Evolutionary conservation across 805 yeast genomes (phyloP).

Genomic region (Myxozyma geophila): DNA sequence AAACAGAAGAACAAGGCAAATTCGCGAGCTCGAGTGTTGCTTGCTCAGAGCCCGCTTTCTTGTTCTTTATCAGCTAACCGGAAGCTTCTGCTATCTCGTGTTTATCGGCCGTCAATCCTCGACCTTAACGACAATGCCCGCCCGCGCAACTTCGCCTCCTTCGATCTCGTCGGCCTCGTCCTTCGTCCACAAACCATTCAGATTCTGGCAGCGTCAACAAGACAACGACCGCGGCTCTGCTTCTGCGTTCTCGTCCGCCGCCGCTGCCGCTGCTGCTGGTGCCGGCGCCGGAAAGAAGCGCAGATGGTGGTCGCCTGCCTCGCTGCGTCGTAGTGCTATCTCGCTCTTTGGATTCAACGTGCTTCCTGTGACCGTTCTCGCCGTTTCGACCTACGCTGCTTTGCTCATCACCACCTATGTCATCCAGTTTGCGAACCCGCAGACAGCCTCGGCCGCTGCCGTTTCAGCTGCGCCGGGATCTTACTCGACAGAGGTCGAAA

Average conservation of each 20-base stretch:
- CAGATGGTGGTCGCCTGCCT: slow-evolving; percentile 32
- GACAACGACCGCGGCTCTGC: slow-evolving; percentile 30
- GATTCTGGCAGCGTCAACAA: slow-evolving; percentile 36
- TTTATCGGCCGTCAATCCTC: background rate
- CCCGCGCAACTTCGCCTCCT: slow-evolving; percentile 36
- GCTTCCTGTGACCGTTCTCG: slow-evolving; percentile 35
- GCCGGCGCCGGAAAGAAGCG: slow-evolving; percentile 19
- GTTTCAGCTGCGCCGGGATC: slow-evolving; percentile 33
- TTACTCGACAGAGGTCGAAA: slow-evolving; percentile 27
- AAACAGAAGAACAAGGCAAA: too few relatives aligned
- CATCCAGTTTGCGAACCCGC: slow-evolving; percentile 35
- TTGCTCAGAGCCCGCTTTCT: background rate
- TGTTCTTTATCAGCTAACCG: background rate
- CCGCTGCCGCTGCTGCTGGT: too few relatives aligned
- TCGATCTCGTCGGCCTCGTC: slow-evolving; percentile 38
- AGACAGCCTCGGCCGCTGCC: slow-evolving; percentile 34
- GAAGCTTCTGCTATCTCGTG: background rate
- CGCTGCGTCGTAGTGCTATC: slow-evolving; percentile 21
- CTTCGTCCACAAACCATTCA: slow-evolving; percentile 35
- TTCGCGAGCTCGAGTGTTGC: background rate
- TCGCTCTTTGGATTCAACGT: slow-evolving; percentile 32
- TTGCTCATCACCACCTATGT: slow-evolving; percentile 36
- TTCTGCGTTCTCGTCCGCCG: background rate
- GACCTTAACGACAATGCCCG: slow-evolving; percentile 28
- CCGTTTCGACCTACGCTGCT: slow-evolving; percentile 34